Percentiles rank a stretch among this genome's conserved stretches.
phyloP scores from a whole-genome alignment of 768 basidiomycete genomes.

The Kwoniella botswanensis region DNA sequence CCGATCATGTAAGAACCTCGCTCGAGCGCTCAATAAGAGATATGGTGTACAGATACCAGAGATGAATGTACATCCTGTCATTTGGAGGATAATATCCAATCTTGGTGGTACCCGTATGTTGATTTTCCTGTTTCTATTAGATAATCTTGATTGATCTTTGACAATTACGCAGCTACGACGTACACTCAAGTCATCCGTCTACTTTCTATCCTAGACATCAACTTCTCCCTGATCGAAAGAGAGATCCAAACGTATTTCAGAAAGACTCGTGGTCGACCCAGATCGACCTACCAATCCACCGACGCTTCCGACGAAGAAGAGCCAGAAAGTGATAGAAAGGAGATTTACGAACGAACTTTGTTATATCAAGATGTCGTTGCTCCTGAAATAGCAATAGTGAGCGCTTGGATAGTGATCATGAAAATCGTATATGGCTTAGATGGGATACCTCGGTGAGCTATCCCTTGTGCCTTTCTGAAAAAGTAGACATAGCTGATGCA shows the following conservation, averaged over 20 bases:
- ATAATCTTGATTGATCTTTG: too few species aligned
- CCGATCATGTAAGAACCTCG: slow-evolving; percentile 63
- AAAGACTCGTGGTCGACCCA: slow-evolving; percentile 63
- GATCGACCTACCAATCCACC: neutral
- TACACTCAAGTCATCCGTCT: slow-evolving; percentile 37
- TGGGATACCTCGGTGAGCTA: slow-evolving; percentile 65
- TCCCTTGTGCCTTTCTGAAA: neutral
- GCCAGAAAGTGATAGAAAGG: slow-evolving; percentile 61
- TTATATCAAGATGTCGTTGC: slow-evolving; percentile 68
- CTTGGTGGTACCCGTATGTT: slow-evolving; percentile 77
- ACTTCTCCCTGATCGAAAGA: slow-evolving; percentile 34
- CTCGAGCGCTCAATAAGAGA: slow-evolving; percentile 63
- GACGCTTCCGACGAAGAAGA: slow-evolving; percentile 10
- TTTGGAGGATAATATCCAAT: slow-evolving; percentile 74
- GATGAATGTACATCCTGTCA: slow-evolving; percentile 72
- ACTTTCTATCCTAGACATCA: slow-evolving; percentile 37
- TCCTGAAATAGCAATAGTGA: slow-evolving; percentile 65
- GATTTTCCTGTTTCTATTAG: neutral
- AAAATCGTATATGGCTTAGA: slow-evolving; percentile 88
- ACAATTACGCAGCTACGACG: slow-evolving; percentile 34
- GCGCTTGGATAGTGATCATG: slow-evolving; percentile 69
- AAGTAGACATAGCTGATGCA: slow-evolving; percentile 58
- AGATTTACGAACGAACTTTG: slow-evolving; percentile 65
- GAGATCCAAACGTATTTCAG: slow-evolving; percentile 68
- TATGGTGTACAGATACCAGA: slow-evolving; percentile 74